Base-by-base conservation (phyloP, 257 asterid species). In the Solanum lignicaule region DNA sequence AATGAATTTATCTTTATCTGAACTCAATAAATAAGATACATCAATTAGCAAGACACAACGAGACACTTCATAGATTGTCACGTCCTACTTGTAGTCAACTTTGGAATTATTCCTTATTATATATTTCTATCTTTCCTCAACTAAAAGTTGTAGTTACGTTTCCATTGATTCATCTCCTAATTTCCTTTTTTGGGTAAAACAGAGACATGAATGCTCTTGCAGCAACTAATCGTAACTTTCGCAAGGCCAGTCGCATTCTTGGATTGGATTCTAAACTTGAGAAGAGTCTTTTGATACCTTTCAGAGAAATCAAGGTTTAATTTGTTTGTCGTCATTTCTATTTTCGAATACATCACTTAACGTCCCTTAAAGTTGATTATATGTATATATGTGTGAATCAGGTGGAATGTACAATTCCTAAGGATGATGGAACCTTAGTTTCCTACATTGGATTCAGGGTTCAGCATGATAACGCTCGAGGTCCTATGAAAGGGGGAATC, bases 401-500 rank as follows among this genome's bases (percentile, higher is more conserved):
- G 98, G 99, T 96, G 91, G 99, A 96, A 88, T 96, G 99, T 87
- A 95, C 98, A 9, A 92, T 96, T 66, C 99, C 99, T 0, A 96
- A 93, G 88, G 99, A 96, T 89, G 98, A 96, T 91, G 98, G 99
- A 52, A 93, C 95, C 2, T 93, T 96, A 89, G 98, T 82, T 66
- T 95, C 99, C 9, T 96, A 90, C 87, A 89, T 96, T 90, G 99
- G 99, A 87, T 96, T 95, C 29, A 93, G 99, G 85, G 98, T 96
- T 74, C 98, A 96, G 73, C 99, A 96, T 88, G 99, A 96, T 89
- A 96, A 96, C 89, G 92, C 99, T 87, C 94, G 99, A 71, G 99
- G 99, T 35, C 98, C 98, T 60, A 96, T 96, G 99, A 96, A 97
- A 90, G 99, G 99, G 90, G 99, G 99, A 88, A 97, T 96, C 91